Base-by-base conservation (phyloP, 768 basidiomycete genomes). In the Russula brevipes region DNA sequence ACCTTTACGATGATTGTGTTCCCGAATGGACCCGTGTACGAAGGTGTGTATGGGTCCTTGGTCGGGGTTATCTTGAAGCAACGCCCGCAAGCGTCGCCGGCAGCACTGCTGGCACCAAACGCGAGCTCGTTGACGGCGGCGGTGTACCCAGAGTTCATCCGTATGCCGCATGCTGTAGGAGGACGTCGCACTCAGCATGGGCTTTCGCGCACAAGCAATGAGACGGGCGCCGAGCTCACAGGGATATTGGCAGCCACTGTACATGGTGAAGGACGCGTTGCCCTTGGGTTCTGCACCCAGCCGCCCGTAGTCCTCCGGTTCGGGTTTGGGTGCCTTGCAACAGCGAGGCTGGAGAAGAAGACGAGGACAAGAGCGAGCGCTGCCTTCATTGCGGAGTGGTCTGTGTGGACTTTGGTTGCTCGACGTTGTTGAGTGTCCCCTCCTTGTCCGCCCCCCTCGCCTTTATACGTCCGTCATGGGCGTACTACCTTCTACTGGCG, bases 71-170 rank as follows among this genome's bases (percentile, higher is more conserved):
- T 53, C 19, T 77, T 72, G 70, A 86, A 85, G 75, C 84, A 85
- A 41, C 84, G 81, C 14, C 84, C 84, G 64, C 84, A 86, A 11
- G 81, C 84, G 71, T 84, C 84, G 16, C 84, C 84, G 3, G 82
- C 72, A 10, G 82, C 83, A 0, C 72, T 35, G 0, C 82, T 54
- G 10, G 81, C 73, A 45, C 84, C 84, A 61, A 82, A 86, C 0
- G 83, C 73, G 24, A 84, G 77, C 72, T 85, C 82, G 70, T 77
- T 83, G 9, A 85, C 78, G 5, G 84, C 84, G 12, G 83, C 82
- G 4, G 81, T 82, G 70, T 73, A 84, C 3, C 84, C 84, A 35
- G 67, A 71, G 3, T 77, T 81, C 17, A 75, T 66, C 62, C 77
- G 75, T 19, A 38, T 12, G 7, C 85, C 84, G 68, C 84, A 85